Evolutionary conservation across 345 rosid genomes (phyloP).

Genomic region (Fremontodendron californicum): DNA sequence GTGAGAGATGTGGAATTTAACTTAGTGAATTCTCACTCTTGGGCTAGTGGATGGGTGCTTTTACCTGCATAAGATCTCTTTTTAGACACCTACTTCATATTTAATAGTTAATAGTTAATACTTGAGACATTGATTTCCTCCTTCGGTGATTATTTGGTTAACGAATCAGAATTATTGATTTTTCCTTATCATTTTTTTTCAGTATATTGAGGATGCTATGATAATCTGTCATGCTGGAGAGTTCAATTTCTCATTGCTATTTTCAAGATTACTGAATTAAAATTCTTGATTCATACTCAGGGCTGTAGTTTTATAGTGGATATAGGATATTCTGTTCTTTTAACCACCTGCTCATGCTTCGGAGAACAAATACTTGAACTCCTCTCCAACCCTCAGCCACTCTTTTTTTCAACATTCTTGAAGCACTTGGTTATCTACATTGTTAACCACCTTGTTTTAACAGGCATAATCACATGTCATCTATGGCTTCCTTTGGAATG

Average conservation of each 20-base stretch:
- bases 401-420: background rate
- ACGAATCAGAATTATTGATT: conserved; percentile 1
- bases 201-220: background rate
- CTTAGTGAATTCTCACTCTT: background rate
- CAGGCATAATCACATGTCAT: conserved; percentile 52
- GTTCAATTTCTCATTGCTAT: background rate
- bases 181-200: background rate
- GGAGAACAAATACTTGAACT: background rate
- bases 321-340: background rate
- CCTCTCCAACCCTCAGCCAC: background rate
- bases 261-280: background rate
- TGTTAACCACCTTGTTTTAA: conserved; percentile 21
- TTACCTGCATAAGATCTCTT: no score
- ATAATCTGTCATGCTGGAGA: conserved; percentile 1
- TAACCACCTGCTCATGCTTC: background rate
- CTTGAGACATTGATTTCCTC: background rate
- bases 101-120: no score
- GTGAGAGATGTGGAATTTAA: background rate
- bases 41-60: background rate
- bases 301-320: background rate
- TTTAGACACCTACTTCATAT: no score
- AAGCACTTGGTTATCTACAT: background rate
- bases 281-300: conserved; percentile 13
- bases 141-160: background rate
- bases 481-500: conserved; percentile 53